Evolutionary conservation across 257 asterid genomes (phyloP).

Genomic region (Petunia secreta): DNA sequence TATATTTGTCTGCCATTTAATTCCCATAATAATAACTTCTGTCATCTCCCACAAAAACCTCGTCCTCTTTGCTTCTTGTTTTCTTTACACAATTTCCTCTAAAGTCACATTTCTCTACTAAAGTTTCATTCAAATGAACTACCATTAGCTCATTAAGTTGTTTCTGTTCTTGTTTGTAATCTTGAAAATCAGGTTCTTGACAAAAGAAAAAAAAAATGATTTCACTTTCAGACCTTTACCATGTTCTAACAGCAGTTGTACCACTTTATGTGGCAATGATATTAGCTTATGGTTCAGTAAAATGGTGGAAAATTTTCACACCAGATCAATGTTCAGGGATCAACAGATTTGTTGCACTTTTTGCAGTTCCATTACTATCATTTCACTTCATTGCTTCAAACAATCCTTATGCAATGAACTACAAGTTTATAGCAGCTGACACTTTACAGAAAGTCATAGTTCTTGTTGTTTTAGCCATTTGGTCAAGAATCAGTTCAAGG

Average conservation of each 20-base stretch:
- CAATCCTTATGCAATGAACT: slow-evolving; percentile 73
- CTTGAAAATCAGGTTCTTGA: background rate
- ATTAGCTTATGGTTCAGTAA: slow-evolving; percentile 70
- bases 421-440: slow-evolving; percentile 76
- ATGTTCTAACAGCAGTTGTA: slow-evolving; percentile 72
- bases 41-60: slow-evolving; percentile 33
- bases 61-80: slow-evolving; percentile 26
- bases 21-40: slow-evolving; percentile 45
- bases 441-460: slow-evolving; percentile 63
- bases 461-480: slow-evolving; percentile 51
- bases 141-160: background rate
- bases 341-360: slow-evolving; percentile 73
- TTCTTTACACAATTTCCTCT: background rate
- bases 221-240: slow-evolving; percentile 51
- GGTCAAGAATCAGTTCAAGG: slow-evolving; percentile 53
- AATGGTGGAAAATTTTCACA: slow-evolving; percentile 75
- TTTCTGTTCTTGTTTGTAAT: slow-evolving; percentile 1
- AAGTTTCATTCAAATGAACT: background rate
- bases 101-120: background rate
- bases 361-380: slow-evolving; percentile 71
- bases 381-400: slow-evolving; percentile 77
- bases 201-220: slow-evolving; percentile 41
- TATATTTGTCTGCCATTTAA: slow-evolving; percentile 79
- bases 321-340: slow-evolving; percentile 83
- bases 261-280: slow-evolving; percentile 80